phyloP scores from a whole-genome alignment of 805 yeast species.

The Limtongozyma cylindracea region DNA sequence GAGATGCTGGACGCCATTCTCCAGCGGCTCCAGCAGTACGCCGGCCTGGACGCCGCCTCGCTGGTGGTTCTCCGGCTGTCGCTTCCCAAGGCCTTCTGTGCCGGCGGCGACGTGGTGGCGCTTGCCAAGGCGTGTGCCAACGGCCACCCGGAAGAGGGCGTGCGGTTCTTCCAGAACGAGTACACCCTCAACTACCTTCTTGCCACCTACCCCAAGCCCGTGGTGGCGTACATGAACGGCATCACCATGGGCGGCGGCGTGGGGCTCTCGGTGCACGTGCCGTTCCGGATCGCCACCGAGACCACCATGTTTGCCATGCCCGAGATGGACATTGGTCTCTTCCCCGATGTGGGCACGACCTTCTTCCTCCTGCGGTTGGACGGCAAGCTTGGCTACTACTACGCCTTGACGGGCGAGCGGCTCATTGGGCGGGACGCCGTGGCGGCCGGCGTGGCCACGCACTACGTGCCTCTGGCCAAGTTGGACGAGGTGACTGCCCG shows the following conservation, averaged over 20 bases:
- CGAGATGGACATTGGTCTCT: conserved; percentile 88
- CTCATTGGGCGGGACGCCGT: conserved; percentile 63
- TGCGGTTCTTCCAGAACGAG: conserved; percentile 53
- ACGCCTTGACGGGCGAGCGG: conserved; percentile 69
- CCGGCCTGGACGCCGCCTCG: conserved; percentile 39
- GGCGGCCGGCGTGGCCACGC: conserved; percentile 72
- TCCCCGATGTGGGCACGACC: conserved; percentile 89
- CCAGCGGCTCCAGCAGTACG: conserved; percentile 54
- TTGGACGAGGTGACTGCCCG: conserved; percentile 37
- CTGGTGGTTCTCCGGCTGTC: conserved; percentile 43
- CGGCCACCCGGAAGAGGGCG: conserved; percentile 19
- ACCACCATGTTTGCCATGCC: conserved; percentile 91
- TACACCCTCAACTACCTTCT: conserved; percentile 60
- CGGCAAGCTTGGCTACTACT: conserved; percentile 61
- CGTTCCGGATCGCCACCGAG: conserved; percentile 87
- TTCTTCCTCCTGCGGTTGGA: conserved; percentile 70
- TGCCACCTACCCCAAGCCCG: conserved; percentile 70
- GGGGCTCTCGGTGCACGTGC: conserved; percentile 73
- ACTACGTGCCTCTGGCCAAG: conserved; percentile 49
- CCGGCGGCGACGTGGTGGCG: conserved; percentile 88
- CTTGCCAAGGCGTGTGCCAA: conserved; percentile 35
- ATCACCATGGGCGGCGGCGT: conserved; percentile 98
- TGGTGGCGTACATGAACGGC: conserved; percentile 71
- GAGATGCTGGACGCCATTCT: conserved; percentile 51
- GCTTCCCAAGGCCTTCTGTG: conserved; percentile 58